Evolutionary conservation across 768 basidiomycete genomes (phyloP).

Genomic region (Phlebiopsis flavidoalba): DNA sequence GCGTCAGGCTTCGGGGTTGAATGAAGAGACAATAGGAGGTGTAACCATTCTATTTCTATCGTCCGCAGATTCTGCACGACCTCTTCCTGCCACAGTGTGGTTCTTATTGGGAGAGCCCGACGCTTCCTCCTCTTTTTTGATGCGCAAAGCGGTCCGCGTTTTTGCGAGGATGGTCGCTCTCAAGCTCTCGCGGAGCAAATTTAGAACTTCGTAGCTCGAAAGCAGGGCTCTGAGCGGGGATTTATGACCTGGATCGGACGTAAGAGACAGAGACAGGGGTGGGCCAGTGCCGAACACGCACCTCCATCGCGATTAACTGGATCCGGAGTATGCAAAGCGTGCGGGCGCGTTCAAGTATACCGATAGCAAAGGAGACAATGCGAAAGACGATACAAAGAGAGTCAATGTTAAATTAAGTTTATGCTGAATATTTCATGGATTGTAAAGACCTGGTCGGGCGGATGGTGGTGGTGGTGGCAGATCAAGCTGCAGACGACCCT

Average conservation of each 20-base stretch:
- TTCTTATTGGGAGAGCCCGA: constrained; percentile 27
- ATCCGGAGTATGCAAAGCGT: not conserved
- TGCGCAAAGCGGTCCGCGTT: constrained; percentile 62
- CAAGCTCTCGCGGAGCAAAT: constrained; percentile 64
- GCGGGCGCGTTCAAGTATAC: not conserved
- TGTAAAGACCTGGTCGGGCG: not conserved
- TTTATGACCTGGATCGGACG: constrained; percentile 52
- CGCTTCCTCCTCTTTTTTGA: constrained; percentile 69
- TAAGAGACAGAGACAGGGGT: not conserved
- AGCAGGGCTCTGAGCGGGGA: constrained; percentile 72
- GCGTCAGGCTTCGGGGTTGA: not conserved
- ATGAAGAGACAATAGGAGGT: constrained; percentile 8
- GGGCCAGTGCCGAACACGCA: constrained; percentile 2
- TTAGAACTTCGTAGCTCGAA: constrained; percentile 83
- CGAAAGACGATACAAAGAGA: not conserved
- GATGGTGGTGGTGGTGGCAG: constrained; percentile 1
- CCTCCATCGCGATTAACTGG: constrained; percentile 19
- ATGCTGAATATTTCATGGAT: not conserved
- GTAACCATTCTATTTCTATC: constrained; percentile 79
- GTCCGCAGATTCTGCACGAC: constrained; percentile 80
- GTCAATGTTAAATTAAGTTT: not conserved
- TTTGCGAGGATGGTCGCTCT: constrained; percentile 69
- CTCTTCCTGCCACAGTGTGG: constrained; percentile 38
- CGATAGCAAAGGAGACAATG: not conserved
- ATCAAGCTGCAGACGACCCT: not conserved